phyloP scores from a whole-genome alignment of 805 yeast species.

The Ogataea ramenticola region DNA sequence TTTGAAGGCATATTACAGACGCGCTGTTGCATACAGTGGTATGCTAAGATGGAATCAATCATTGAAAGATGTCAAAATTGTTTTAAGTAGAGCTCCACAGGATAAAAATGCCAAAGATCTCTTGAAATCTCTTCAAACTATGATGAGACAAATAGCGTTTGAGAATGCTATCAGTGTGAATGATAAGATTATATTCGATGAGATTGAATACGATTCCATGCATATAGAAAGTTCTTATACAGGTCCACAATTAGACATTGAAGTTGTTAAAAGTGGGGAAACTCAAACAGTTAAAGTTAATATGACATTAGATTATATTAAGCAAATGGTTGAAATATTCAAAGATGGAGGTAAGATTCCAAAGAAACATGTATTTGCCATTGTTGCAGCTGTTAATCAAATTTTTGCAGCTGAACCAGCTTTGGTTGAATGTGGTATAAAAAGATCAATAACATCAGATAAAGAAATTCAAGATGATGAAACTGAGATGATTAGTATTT shows the following conservation, averaged over 20 bases:
- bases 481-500: conserved; percentile 62
- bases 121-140: conserved; percentile 52
- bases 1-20: conserved; percentile 76
- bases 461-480: conserved; percentile 29
- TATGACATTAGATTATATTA: conserved; percentile 47
- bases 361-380: conserved; percentile 76
- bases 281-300: conserved; percentile 33
- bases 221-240: conserved; percentile 45
- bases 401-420: conserved; percentile 62
- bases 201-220: conserved; percentile 40
- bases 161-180: conserved; percentile 80
- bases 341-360: conserved; percentile 68
- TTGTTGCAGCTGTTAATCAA: conserved; percentile 63
- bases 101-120: conserved; percentile 64
- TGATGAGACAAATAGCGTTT: conserved; percentile 69
- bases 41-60: conserved; percentile 72
- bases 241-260: conserved; percentile 50
- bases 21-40: conserved; percentile 78
- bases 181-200: conserved; percentile 41
- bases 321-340: conserved; percentile 62
- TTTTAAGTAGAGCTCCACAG: conserved; percentile 54
- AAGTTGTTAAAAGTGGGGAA: conserved; percentile 10
- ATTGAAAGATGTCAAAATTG: conserved; percentile 55
- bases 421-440: conserved; percentile 58
- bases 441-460: conserved; percentile 24